Conservation (phyloP, 2,329 filamentous ascomycete genomes). For the Aureobasidium pullulans region DNA sequence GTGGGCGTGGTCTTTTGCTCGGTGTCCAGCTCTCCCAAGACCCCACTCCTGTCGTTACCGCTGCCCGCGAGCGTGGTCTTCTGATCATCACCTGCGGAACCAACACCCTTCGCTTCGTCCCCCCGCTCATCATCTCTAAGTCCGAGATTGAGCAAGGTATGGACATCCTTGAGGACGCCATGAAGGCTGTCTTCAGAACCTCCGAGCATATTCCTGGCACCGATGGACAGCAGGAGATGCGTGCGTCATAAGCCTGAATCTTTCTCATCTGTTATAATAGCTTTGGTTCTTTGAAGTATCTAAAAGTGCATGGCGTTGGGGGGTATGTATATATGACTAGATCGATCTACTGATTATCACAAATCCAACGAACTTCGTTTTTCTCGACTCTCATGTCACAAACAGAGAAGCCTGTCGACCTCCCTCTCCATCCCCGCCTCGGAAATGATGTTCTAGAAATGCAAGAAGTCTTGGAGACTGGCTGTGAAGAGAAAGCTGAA, state of each 20-base stretch:
- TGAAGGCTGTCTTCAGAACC: constrained; percentile 47
- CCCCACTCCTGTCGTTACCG: constrained; percentile 67
- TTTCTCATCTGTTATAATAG: background rate
- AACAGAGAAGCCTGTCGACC: no score
- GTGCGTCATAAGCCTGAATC: constrained; percentile 1
- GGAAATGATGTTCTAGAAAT: no score
- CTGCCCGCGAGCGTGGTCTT: constrained; percentile 78
- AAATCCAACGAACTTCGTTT: no score
- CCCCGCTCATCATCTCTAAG: constrained; percentile 72
- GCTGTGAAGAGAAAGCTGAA: no score
- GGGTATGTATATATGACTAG: background rate
- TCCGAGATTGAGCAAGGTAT: constrained; percentile 74
- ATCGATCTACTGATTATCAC: background rate
- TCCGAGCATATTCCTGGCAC: constrained; percentile 31
- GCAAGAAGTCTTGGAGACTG: no score
- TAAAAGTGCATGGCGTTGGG: constrained; percentile 5
- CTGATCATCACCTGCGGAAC: constrained; percentile 87
- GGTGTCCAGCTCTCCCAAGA: constrained; percentile 76
- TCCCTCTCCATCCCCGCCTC: no score
- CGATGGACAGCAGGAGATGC: constrained; percentile 40
- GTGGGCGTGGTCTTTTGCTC: constrained; percentile 78
- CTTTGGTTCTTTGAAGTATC: background rate
- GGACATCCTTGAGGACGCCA: constrained; percentile 63
- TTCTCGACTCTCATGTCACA: no score
- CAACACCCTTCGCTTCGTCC: constrained; percentile 88